Evolutionary conservation across 225 moss, liverwort and hornwort species (phyloP), one percentile per base, ranked within the genome.

Genomic region (Takakia lepidozioides): DNA sequence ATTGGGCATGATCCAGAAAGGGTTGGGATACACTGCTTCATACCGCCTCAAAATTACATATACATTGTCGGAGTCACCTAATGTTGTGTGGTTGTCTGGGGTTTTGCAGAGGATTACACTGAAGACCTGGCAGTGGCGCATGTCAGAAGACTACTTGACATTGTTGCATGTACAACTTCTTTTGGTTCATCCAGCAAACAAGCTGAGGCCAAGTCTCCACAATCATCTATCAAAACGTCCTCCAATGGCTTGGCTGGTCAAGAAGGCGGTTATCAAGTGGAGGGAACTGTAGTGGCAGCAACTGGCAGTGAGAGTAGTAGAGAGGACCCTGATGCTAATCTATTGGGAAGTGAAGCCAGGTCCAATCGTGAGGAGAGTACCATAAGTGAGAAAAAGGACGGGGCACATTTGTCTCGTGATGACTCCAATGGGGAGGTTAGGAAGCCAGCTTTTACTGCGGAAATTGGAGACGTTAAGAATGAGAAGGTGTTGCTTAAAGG

Each of bases 101-200:
- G 15, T 19, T 52, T 25, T 60, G 63, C 82, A 82, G 82, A 77
- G 70, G 70, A 77, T 58, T 82, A 82, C 45, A 66, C 70, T 16
- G 20, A 52, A 53, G 77, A 77, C 36, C 46, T 64, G 47, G 82
- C 72, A 15, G 39, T 70, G 13, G 55, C 55, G 45, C 82, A 82
- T 38, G 73, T 82, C 43, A 69, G 70, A 29, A 77, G 82, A 46
- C 32, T 46, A 29, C 57, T 82, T 63, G 82, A 77, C 55, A 82
- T 82, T 29, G 69, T 82, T 50, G 63, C 82, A 2, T 82, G 77
- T 64, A 77, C 82, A 7, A 70, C 78, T 48, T 70, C 63, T 61
- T 82, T 73, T 45, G 82, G 82, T 18, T 65, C 77, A 10, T 76
- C 82, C 3, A 24, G 28, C 5, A 73, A 73, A 38, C 76, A 68